phyloP scores from a whole-genome alignment of 345 rosid genomes.

The Psidium guajava region DNA sequence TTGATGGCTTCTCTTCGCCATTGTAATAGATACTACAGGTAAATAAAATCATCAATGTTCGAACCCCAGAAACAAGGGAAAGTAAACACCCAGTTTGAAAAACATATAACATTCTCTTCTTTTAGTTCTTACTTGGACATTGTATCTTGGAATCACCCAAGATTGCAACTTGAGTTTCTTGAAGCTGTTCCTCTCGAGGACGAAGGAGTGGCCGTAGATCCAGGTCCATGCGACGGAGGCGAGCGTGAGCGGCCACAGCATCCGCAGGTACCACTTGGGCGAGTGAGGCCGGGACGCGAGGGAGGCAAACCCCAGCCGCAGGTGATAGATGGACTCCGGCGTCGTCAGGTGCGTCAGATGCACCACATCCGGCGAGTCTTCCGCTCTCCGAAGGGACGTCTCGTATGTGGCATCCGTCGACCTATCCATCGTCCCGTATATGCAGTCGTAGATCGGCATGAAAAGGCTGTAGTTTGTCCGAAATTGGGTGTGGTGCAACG shows the following conservation, averaged over 20 bases:
- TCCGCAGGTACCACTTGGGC: slow-evolving; percentile 6
- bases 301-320: slow-evolving; percentile 29
- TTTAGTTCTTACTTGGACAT: slow-evolving; percentile 14
- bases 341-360: slow-evolving; percentile 35
- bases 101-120: neutral
- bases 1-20: slow-evolving; percentile 15
- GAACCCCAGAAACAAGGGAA: neutral
- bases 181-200: slow-evolving; percentile 20
- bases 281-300: slow-evolving; percentile 23
- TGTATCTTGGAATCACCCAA: slow-evolving; percentile 37
- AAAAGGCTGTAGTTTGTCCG: slow-evolving; percentile 52
- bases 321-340: slow-evolving; percentile 27
- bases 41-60: neutral
- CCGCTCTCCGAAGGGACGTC: slow-evolving; percentile 11
- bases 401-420: slow-evolving; percentile 20
- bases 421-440: slow-evolving; percentile 38
- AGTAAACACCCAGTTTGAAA: neutral
- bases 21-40: slow-evolving; percentile 5
- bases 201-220: slow-evolving; percentile 8
- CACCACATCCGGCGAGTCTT: slow-evolving; percentile 21
- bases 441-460: slow-evolving; percentile 57
- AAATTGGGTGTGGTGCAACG: slow-evolving; percentile 57
- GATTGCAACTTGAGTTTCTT: slow-evolving; percentile 21
- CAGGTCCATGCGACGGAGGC: slow-evolving; percentile 9
- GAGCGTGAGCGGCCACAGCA: slow-evolving; percentile 25